Percentiles rank a stretch among this genome's conserved stretches.
Conservation (phyloP, 2,329 filamentous ascomycete genomes). For the Cryphonectria japonica region DNA sequence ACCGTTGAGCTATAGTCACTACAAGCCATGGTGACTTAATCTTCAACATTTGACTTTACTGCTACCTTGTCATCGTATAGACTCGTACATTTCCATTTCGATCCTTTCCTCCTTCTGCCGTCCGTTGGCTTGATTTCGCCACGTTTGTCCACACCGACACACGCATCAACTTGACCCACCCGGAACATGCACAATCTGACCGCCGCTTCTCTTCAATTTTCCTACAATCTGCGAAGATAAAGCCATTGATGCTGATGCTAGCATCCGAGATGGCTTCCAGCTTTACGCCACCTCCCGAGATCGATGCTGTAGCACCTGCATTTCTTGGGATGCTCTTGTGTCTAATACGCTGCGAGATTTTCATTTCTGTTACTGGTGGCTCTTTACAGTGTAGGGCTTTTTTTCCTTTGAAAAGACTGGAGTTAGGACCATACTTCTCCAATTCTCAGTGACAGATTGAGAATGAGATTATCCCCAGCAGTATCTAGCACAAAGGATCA, state of each 20-base stretch:
- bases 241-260: constrained; percentile 9
- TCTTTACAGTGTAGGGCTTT: background rate
- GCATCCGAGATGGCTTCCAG: constrained; percentile 19
- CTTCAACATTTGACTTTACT: background rate
- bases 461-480: background rate
- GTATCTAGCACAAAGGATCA: too few relatives aligned
- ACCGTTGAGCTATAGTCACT: background rate
- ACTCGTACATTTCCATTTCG: background rate
- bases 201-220: background rate
- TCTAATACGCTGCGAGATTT: background rate
- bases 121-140: background rate
- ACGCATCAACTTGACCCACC: background rate
- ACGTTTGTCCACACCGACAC: background rate
- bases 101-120: background rate
- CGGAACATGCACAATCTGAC: constrained; percentile 10
- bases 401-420: background rate
- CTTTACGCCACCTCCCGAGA: constrained; percentile 20
- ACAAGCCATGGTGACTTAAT: background rate
- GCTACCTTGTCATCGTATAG: background rate
- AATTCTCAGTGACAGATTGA: background rate
- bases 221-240: background rate
- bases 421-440: background rate
- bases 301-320: background rate
- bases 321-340: background rate
- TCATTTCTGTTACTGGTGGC: background rate